Base-by-base conservation (phyloP, 345 rosid genomes). In the Camelina neglecta region DNA sequence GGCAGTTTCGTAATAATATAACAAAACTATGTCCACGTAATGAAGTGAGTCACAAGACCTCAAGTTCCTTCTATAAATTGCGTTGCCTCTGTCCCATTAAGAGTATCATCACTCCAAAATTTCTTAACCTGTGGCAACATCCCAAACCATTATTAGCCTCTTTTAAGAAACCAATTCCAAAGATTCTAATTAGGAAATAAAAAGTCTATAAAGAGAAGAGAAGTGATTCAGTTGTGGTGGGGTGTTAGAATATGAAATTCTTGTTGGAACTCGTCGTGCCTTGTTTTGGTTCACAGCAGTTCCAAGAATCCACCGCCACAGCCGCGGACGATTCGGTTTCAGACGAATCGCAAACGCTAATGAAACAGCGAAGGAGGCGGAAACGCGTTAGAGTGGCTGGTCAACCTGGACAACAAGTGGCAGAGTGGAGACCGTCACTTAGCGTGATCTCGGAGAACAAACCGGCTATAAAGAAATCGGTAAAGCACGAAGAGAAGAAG, bases 391-490 rank as follows among this genome's bases (percentile, higher is more conserved):
- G 82, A 60, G 67, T 59, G 1, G 71, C 71, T 41, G 79, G 71
- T 68, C 77, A 71, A 23, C 54, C 65, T 18, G 80, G 63, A 64
- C 42, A 69, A 64, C 42, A 69, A 3, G 59, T 56, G 45, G 72
- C 33, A 2, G 88, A 88, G 66, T 90, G 93, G 96, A 85, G 75
- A 76, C 97, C 97, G 3, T 78, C 92, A 7, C 78, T 92, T 50
- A 13, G 61, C 31, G 72, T 85, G 29, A 92, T 92, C 71, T 83
- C 90, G 0, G 97, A 92, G 81, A 82, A 85, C 61, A 82, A 61
- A 38, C 74, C 83, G 45, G 60, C 59, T 6, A 47, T 80, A 70
- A 75, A 50, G 51, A 79, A 64, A 31, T 78, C 75, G 6, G 50
- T 57, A 47, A 80, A 53, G 61, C 65, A 59, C 4, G 47, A 38